phyloP scores from a whole-genome alignment of 345 rosid species.

The Populus ilicifolia region DNA sequence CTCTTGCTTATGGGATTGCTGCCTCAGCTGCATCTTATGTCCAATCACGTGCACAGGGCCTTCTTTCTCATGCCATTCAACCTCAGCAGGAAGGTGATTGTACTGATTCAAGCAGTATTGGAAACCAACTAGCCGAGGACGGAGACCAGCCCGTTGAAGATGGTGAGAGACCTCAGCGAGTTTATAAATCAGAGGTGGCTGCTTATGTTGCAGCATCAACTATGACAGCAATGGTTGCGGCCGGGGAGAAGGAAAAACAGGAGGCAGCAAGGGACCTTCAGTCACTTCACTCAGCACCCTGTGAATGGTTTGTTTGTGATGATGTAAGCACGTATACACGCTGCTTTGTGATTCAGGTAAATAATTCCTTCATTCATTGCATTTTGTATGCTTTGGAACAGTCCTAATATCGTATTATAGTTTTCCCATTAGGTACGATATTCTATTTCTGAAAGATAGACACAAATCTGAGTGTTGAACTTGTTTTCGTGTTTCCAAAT shows the following conservation, averaged over 20 bases:
- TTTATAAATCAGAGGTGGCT: conserved; percentile 72
- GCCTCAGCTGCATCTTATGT: conserved; percentile 88
- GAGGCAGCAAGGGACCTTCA: conserved; percentile 72
- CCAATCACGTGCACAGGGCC: conserved; percentile 49
- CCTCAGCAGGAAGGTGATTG: conserved; percentile 10
- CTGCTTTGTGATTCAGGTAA: conserved; percentile 83
- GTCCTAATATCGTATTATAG: neutral
- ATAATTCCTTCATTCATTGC: conserved; percentile 1
- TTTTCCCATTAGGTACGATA: neutral
- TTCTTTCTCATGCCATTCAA: conserved; percentile 30
- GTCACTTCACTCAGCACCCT: conserved; percentile 77
- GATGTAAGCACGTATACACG: conserved; percentile 64
- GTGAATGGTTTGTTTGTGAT: conserved; percentile 92
- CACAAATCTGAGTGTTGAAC: neutral
- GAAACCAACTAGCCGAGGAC: conserved; percentile 21
- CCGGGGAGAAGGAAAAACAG: conserved; percentile 76
- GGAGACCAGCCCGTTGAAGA: conserved; percentile 21
- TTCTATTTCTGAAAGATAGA: neutral
- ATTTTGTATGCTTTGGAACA: neutral
- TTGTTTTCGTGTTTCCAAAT: neutral
- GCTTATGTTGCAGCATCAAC: conserved; percentile 76
- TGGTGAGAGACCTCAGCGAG: conserved; percentile 25
- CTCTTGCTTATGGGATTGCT: conserved; percentile 74
- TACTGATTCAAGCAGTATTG: conserved; percentile 9
- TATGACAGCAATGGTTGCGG: conserved; percentile 80